Evolutionary conservation across 148 eudicot genomes (phyloP).

Genomic region (Dysphania ambrosioides): DNA sequence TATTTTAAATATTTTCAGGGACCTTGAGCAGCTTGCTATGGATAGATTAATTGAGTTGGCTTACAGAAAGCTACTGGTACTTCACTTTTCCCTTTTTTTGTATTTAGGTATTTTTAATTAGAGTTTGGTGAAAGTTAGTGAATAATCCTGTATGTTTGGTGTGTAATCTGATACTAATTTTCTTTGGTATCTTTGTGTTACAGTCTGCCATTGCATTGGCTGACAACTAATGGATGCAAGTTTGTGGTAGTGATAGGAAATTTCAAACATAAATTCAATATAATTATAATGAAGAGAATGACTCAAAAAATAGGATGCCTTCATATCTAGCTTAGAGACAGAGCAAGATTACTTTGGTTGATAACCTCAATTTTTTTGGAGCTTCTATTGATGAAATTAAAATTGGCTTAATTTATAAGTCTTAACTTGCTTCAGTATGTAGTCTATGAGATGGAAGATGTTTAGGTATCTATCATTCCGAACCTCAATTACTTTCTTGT

Average conservation of each 20-base stretch:
- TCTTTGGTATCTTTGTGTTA: not conserved
- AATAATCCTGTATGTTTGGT: slow-evolving; percentile 2
- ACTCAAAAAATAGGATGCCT: not conserved
- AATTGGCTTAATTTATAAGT: not conserved
- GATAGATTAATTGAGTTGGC: slow-evolving; percentile 67
- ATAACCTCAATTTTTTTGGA: no score
- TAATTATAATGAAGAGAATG: not conserved
- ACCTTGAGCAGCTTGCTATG: slow-evolving; percentile 69
- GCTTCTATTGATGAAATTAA: not conserved
- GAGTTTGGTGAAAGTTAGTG: slow-evolving; percentile 4
- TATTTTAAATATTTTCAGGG: slow-evolving; percentile 43
- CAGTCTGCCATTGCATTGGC: not conserved
- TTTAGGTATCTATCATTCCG: not conserved
- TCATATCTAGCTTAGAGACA: not conserved
- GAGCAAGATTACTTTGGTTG: not conserved
- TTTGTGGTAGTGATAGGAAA: no score
- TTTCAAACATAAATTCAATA: not conserved
- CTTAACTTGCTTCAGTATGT: no score
- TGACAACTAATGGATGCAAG: no score
- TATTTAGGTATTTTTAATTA: not conserved
- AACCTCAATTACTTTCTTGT: not conserved
- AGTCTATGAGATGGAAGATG: not conserved
- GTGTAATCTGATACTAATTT: not conserved
- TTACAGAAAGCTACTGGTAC: slow-evolving; percentile 71
- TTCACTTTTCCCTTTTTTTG: not conserved